Conservation (phyloP, 2,329 filamentous ascomycete species). For the Sarocladium oryzae region DNA sequence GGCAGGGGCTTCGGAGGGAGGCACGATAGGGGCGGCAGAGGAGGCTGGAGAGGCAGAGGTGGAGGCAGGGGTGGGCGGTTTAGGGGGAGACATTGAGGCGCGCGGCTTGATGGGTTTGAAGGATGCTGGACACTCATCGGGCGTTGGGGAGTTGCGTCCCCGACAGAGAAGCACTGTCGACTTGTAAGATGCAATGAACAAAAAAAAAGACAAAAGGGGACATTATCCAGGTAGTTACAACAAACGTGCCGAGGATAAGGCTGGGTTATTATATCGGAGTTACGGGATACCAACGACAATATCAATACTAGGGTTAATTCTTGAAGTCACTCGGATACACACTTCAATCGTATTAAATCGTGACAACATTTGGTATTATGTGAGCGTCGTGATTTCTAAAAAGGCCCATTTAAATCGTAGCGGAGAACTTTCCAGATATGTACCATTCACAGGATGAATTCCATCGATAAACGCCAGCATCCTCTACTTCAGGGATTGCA, state of each 20-base stretch:
- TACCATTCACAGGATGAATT: too few relatives aligned
- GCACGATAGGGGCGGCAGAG: slow-evolving; percentile 21
- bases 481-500: too few relatives aligned
- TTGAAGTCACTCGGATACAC: too few relatives aligned
- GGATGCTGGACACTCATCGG: background rate
- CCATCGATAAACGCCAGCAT: too few relatives aligned
- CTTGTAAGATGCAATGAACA: too few relatives aligned
- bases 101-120: background rate
- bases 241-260: background rate
- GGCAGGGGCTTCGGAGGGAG: slow-evolving; percentile 11
- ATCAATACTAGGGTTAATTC: background rate
- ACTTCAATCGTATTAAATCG: too few relatives aligned
- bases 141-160: too few relatives aligned
- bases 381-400: slow-evolving; percentile 9
- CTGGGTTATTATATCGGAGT: background rate
- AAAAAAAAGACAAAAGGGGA: background rate
- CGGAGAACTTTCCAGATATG: background rate
- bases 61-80: slow-evolving; percentile 24
- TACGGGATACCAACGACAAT: background rate
- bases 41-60: slow-evolving; percentile 31
- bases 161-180: too few relatives aligned
- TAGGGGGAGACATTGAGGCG: slow-evolving; percentile 20
- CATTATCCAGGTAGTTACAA: background rate
- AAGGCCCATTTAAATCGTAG: background rate
- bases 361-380: background rate